Conservation (phyloP, 2,329 filamentous ascomycete species). For the Ambrosiella xylebori region DNA sequence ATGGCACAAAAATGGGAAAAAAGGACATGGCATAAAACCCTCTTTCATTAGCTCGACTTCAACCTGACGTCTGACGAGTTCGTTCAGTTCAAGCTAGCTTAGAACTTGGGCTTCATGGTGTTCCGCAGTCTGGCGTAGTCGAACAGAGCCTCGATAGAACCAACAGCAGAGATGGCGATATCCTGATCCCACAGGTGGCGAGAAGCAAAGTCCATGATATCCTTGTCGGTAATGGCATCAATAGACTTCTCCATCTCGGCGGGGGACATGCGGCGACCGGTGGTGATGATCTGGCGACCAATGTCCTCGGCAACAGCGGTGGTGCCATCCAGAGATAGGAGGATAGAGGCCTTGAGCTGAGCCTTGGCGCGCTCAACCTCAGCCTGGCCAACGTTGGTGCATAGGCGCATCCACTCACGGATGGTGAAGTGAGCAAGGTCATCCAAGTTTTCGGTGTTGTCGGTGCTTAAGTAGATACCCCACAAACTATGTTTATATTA, state of each 20-base stretch:
- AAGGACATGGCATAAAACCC: conserved; percentile 9
- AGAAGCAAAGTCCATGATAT: conserved; percentile 92
- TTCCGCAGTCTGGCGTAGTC: conserved; percentile 65
- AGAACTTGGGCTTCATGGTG: conserved; percentile 74
- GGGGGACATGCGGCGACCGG: conserved; percentile 75
- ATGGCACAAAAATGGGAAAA: conserved; percentile 3
- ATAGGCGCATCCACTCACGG: conserved; percentile 93
- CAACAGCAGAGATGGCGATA: conserved; percentile 81
- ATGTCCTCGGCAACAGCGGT: conserved; percentile 97
- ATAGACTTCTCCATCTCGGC: conserved; percentile 91
- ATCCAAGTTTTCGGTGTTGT: conserved; percentile 73
- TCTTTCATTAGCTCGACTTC: conserved; percentile 13
- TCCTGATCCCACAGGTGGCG: conserved; percentile 96
- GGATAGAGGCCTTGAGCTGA: conserved; percentile 95
- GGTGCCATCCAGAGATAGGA: conserved; percentile 91
- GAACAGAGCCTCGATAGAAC: conserved; percentile 71
- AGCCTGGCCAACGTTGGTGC: conserved; percentile 68
- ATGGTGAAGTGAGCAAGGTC: conserved; percentile 97
- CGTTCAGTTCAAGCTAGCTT: conserved; percentile 16
- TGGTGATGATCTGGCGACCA: conserved; percentile 95
- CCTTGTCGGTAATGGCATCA: conserved; percentile 77
- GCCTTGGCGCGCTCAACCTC: conserved; percentile 98
- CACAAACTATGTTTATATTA: conserved; percentile 51
- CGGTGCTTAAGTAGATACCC: conserved; percentile 97
- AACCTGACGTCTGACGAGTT: not conserved